A percentile compares a stretch with the other conserved stretches of the same genome.
These are phyloP conservation scores for Selaginella tamariscina DNA, from an alignment of 75 land plant genomes.

Conservation along the genomic window DNA sequence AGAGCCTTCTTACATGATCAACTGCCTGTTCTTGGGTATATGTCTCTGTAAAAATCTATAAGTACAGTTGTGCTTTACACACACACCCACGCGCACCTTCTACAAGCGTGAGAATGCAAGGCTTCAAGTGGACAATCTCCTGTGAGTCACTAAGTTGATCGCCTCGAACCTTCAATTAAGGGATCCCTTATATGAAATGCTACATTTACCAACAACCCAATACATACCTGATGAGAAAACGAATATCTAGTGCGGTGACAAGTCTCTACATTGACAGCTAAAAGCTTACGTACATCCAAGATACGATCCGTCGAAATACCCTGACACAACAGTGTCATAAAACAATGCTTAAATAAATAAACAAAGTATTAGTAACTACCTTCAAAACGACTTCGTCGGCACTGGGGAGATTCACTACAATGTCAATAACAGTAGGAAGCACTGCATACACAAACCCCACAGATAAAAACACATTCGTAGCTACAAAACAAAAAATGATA, in stretches of 20 bases:
- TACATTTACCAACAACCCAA: too few relatives aligned
- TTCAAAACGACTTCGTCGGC: not conserved
- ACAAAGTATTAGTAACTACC: too few relatives aligned
- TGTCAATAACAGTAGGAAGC: not conserved
- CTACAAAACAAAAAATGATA: not conserved
- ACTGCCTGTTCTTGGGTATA: slow-evolving; percentile 1
- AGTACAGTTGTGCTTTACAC: not conserved
- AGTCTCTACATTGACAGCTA: slow-evolving; percentile 60
- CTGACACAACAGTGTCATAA: slow-evolving; percentile 24
- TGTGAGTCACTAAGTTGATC: not conserved
- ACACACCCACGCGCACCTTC: not conserved
- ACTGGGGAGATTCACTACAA: not conserved
- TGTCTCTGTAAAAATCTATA: not conserved
- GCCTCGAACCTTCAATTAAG: not conserved
- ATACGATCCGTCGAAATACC: slow-evolving; percentile 89
- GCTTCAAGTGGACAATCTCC: slow-evolving; percentile 7
- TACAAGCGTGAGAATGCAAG: slow-evolving; percentile 5
- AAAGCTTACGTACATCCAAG: slow-evolving; percentile 55
- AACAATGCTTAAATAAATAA: not conserved
- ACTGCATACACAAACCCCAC: not conserved
- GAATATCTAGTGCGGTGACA: slow-evolving; percentile 63
- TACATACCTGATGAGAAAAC: slow-evolving; percentile 33
- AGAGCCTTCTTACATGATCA: slow-evolving; percentile 7
- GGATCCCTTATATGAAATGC: too few relatives aligned
- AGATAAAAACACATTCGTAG: not conserved